Evolutionary conservation across 2,329 filamentous ascomycete species (phyloP), one percentile per base, ranked within the genome.

Genomic region (Trichophyton mentagrophytes): DNA sequence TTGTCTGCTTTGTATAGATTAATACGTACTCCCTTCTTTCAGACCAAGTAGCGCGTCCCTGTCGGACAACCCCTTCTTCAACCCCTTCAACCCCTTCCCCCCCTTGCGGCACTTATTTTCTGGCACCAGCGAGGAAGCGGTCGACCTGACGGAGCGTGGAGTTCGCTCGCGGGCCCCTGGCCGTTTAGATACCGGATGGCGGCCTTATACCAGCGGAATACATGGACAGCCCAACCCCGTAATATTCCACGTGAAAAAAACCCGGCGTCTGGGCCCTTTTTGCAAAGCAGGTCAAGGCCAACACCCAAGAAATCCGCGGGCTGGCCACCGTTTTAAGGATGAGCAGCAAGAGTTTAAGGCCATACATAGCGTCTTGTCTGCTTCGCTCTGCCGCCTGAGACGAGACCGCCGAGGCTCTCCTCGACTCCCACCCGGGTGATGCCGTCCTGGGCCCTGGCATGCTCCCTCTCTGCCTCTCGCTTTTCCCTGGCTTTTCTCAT

Each of bases 211-310:
- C 17, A 25, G 20, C 44, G 44, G 20, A 47, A 47, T 47, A 47
- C 44, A 13, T 38, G 33, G 33, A 38, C 40, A 20, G 9, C 44
- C 20, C 44, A 47, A 47, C 44, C 44, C 46, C 46, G 46, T 51
- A 51, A 47, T 51, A 25, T 51, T 25, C 46, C 46, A 51, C 46
- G 46, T 51, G 46, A 51, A 51, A 51, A 49, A 51, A 22, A 51
- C 46, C 46, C 11, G 46, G 40, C 20, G 46, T 51, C 46, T 51
- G 46, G 46, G 46, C 46, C 46, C 22, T 51, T 15, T 27, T 27
- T 5, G 11, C 8, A 15, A 15, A 27, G 22, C 20, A 25, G 17
- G 17, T 4, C 27, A 44, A 44, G 40, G 40, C 40, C 40, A n/a
- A 3, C 40, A n/a, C 13, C 13, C 44, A 47, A 47, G 22, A 51